Evolutionary conservation across 495 filamentous ascomycete species (phyloP), one percentile per base, ranked within the genome.

Genomic region (Penicillium mononematosum): DNA sequence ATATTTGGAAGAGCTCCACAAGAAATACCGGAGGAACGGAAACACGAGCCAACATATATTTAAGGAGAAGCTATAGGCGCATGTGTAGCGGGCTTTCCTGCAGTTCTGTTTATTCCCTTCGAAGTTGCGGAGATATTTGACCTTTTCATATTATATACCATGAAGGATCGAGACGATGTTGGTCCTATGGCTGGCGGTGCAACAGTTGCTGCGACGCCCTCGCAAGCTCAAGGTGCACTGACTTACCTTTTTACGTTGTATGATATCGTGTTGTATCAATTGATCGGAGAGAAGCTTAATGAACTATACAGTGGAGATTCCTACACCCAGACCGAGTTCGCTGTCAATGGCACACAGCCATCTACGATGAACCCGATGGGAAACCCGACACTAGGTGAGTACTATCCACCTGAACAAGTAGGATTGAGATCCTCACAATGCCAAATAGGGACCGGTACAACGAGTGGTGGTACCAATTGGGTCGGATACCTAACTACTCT

Each of bases 301-400:
- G 10, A 42, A 1, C 20, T 20, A 32, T 8, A 7, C 39, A 75
- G 72, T 59, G 77, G 77, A 10, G 81, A 88, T 65, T 87, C 84
- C 2, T 89, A 88, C 62, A 82, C 81, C 14, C 72, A 74, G 43
- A 88, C 85, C 16, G 83, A 83, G 47, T 94, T 94, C 76, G 79
- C 88, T 62, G 68, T 80, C 41, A 78, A 72, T 29, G 71, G 75
- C 45, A 71, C 79, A 12, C 84, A 88, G 55, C 88, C 90, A 7
- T 80, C 80, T 19, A 44, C 62, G 9, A 58, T 62, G 12, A 90
- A 92, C 67, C 88, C 90, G 0, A 76, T 94, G 56, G 90, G 90
- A 31, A 96, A 93, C 67, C 90, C 91, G 4, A 41, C 58, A 10
- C 58, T 75, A 41, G 72, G 72, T 74, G 50, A 42, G 49, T 45